Percentiles rank a stretch among this genome's conserved stretches.
These are phyloP conservation scores for Rosa lucieae DNA, from an alignment of 306 rosid genomes.

Conservation along the genomic window DNA sequence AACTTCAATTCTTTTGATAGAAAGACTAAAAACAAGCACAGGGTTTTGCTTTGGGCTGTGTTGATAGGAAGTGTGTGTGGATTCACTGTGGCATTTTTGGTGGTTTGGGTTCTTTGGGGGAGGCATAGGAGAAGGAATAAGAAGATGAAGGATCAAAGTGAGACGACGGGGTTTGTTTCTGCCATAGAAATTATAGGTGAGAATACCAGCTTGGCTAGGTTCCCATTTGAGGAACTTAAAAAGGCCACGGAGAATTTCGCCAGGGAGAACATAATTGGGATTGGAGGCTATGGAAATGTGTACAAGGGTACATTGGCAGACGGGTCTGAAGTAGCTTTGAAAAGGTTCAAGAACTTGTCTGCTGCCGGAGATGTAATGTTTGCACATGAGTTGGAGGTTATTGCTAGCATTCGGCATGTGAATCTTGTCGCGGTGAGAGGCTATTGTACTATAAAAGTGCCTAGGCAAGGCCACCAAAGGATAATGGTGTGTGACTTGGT, in stretches of 20 bases:
- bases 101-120: conserved; percentile 14
- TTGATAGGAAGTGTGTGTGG: conserved; percentile 1
- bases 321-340: conserved; percentile 26
- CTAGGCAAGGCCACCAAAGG: conserved; percentile 26
- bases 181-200: background rate
- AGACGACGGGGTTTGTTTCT: background rate
- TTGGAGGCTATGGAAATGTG: conserved; percentile 23
- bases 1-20: background rate
- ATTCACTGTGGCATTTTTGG: conserved; percentile 11
- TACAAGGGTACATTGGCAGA: conserved; percentile 17
- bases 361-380: conserved; percentile 10
- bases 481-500: conserved; percentile 32
- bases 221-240: conserved; percentile 22
- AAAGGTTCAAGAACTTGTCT: conserved; percentile 27
- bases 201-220: conserved; percentile 10
- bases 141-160: background rate
- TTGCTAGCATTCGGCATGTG: conserved; percentile 27
- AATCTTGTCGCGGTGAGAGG: conserved; percentile 24
- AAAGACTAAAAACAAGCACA: background rate
- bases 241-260: conserved; percentile 6
- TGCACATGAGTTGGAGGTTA: conserved; percentile 24
- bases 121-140: conserved; percentile 16
- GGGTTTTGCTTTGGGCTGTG: background rate
- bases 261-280: conserved; percentile 17
- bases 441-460: conserved; percentile 10